These are phyloP conservation scores for Gymnopilus junonius DNA, from an alignment of 768 basidiomycete genomes.

Conservation along the genomic window DNA sequence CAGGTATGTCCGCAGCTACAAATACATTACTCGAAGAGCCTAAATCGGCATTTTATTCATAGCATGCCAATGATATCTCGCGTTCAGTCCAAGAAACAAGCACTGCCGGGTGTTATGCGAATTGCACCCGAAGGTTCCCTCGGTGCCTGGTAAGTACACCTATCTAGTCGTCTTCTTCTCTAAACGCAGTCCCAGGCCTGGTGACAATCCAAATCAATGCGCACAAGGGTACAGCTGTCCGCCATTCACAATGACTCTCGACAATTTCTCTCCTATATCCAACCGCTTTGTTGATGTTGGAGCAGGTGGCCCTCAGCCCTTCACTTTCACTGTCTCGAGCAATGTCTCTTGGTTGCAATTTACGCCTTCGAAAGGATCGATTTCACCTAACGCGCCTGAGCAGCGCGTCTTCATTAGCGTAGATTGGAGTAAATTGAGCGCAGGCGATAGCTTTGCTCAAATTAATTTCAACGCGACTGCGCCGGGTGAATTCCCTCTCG, in stretches of 20 bases:
- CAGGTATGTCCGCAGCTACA: constrained; percentile 38
- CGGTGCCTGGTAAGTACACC: constrained; percentile 55
- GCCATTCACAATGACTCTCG: constrained; percentile 53
- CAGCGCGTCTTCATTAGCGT: constrained; percentile 58
- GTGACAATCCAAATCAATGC: constrained; percentile 68
- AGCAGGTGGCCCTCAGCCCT: constrained; percentile 60
- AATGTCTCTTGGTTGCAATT: constrained; percentile 60
- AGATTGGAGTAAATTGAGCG: constrained; percentile 58
- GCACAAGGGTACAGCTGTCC: constrained; percentile 50
- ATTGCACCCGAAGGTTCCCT: constrained; percentile 62
- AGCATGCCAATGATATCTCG: constrained; percentile 59
- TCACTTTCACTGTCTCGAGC: constrained; percentile 54
- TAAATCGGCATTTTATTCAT: not conserved
- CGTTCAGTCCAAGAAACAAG: constrained; percentile 59
- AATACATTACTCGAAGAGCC: not conserved
- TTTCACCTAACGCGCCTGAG: constrained; percentile 52
- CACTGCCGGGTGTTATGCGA: constrained; percentile 65
- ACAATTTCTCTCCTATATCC: constrained; percentile 57
- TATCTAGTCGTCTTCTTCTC: not conserved
- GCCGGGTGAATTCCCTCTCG: constrained; percentile 37
- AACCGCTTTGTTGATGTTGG: constrained; percentile 65
- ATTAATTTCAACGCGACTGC: constrained; percentile 54
- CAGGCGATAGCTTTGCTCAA: constrained; percentile 39
- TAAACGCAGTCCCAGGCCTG: constrained; percentile 48
- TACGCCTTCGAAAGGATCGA: constrained; percentile 48